phyloP scores from a whole-genome alignment of 2,329 filamentous ascomycete species.

The Fusarium sp. region DNA sequence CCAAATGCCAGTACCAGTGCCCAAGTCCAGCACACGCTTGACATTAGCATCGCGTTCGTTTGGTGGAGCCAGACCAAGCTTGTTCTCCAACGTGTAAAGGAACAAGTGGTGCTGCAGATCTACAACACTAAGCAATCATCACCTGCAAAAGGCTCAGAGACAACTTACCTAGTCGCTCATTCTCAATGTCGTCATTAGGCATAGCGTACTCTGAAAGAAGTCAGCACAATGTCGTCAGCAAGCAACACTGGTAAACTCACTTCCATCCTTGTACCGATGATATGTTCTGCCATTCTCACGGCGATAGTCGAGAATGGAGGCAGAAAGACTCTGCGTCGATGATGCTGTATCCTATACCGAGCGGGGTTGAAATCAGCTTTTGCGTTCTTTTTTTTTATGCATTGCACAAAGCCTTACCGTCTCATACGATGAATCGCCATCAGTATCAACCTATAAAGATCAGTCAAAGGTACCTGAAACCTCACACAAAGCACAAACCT shows the following conservation, averaged over 20 bases:
- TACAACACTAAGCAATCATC: not conserved
- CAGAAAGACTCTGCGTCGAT: slow-evolving; percentile 12
- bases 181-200: slow-evolving; percentile 15
- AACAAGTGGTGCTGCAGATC: slow-evolving; percentile 14
- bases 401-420: not conserved
- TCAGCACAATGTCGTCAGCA: not conserved
- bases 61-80: slow-evolving; percentile 5
- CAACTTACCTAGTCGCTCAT: slow-evolving; percentile 12
- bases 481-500: not conserved
- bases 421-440: not conserved
- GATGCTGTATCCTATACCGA: slow-evolving; percentile 4
- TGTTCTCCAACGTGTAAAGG: slow-evolving; percentile 1
- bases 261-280: slow-evolving; percentile 19
- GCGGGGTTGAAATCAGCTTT: not conserved
- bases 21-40: slow-evolving; percentile 14
- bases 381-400: not conserved
- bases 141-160: too few relatives aligned
- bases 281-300: slow-evolving; percentile 25
- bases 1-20: slow-evolving; percentile 15
- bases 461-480: not conserved
- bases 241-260: not conserved
- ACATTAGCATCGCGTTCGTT: not conserved
- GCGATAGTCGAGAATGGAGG: slow-evolving; percentile 9
- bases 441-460: not conserved
- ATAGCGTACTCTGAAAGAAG: slow-evolving; percentile 1